phyloP scores from a whole-genome alignment of 176 grass and related monocot species.

The Ananas comosus region DNA sequence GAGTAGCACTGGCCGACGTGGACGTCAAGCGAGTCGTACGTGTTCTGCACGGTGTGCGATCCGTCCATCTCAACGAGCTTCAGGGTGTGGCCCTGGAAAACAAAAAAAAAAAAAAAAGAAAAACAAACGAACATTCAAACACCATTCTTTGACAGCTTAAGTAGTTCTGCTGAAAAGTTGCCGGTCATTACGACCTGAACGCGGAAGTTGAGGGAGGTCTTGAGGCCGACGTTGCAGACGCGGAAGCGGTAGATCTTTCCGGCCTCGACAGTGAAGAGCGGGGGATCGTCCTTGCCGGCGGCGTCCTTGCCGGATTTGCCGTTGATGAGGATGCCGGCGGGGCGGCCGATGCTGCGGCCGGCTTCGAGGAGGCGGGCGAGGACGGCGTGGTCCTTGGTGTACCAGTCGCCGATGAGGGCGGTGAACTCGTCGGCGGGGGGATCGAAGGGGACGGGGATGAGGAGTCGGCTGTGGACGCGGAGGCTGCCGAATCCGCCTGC shows the following conservation, averaged over 20 bases:
- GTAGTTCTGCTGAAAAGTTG: no score
- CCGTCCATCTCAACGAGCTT: conserved; percentile 90
- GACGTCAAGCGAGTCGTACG: conserved; percentile 61
- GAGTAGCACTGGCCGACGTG: conserved; percentile 84
- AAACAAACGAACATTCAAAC: no score
- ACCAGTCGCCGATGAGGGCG: conserved; percentile 66
- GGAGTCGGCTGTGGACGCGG: conserved; percentile 67
- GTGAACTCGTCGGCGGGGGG: conserved; percentile 54
- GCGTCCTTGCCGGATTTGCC: conserved; percentile 63
- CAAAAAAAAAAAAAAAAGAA: no score
- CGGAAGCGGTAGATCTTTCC: conserved; percentile 77
- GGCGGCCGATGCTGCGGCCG: conserved; percentile 55
- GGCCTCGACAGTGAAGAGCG: conserved; percentile 56
- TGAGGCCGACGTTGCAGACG: conserved; percentile 81
- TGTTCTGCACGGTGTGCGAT: conserved; percentile 88
- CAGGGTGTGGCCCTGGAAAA: conserved; percentile 34
- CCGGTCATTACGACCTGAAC: not conserved
- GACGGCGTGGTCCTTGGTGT: conserved; percentile 57
- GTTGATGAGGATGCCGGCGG: conserved; percentile 67
- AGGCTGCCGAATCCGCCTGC: conserved; percentile 64
- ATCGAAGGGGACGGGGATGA: conserved; percentile 83
- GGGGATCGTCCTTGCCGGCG: conserved; percentile 24
- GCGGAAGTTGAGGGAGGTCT: conserved; percentile 65
- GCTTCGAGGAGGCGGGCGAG: conserved; percentile 50
- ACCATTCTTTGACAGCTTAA: no score